phyloP scores from a whole-genome alignment of 352 stramenopile species.

The Phytophthora europaea region DNA sequence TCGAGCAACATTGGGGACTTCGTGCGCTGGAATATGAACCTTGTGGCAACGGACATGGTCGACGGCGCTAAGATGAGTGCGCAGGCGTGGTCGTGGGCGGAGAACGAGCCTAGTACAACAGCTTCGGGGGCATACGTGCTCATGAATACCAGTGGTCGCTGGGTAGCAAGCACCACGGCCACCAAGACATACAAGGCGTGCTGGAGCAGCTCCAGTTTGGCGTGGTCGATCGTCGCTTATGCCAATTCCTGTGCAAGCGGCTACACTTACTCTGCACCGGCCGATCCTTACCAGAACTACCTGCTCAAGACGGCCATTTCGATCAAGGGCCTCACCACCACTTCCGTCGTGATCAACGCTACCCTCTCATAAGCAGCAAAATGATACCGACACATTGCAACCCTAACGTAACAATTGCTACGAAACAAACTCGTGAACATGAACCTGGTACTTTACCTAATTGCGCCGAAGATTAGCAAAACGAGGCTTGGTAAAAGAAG shows the following conservation, averaged over 20 bases:
- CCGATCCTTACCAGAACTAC: conserved; percentile 66
- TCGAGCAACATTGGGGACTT: conserved; percentile 53
- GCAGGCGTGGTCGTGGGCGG: conserved; percentile 61
- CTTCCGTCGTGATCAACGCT: conserved; percentile 55
- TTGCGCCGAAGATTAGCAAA: neutral
- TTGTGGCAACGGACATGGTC: conserved; percentile 54
- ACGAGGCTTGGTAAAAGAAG: neutral
- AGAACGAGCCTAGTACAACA: conserved; percentile 50
- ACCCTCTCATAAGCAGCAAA: conserved; percentile 28
- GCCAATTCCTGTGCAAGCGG: conserved; percentile 32
- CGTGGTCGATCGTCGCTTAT: conserved; percentile 51
- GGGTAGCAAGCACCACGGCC: conserved; percentile 36
- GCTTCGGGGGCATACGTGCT: conserved; percentile 39
- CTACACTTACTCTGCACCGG: conserved; percentile 41
- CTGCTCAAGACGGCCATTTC: conserved; percentile 45
- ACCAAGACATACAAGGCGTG: conserved; percentile 49
- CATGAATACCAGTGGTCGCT: conserved; percentile 46
- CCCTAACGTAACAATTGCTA: neutral
- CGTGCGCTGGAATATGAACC: conserved; percentile 66
- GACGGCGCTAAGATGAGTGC: conserved; percentile 59
- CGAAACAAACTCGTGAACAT: conserved; percentile 5
- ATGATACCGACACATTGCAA: neutral
- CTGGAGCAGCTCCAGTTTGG: conserved; percentile 44
- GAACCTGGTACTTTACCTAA: neutral
- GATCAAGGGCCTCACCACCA: conserved; percentile 39